Evolutionary conservation across 164 flowering plant genomes (phyloP).

Genomic region (Tetrastigma voinierianum): DNA sequence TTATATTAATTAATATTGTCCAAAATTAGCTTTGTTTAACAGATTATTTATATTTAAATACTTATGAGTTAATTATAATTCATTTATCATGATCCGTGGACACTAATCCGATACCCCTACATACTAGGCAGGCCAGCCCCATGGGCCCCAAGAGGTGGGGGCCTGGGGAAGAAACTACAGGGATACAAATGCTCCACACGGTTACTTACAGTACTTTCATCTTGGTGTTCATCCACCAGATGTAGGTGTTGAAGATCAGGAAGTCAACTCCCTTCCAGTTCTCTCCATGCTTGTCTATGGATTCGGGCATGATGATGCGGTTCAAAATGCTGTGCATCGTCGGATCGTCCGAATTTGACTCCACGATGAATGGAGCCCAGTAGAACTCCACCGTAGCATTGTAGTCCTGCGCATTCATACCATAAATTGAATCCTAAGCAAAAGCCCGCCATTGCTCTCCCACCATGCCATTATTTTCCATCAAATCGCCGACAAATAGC

Average conservation of each 20-base stretch:
- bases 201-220: slow-evolving; percentile 88
- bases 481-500: too few species aligned
- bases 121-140: too few species aligned
- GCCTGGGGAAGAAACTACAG: too few species aligned
- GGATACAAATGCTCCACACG: too few species aligned
- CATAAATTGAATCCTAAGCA: neutral
- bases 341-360: slow-evolving; percentile 97
- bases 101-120: too few species aligned
- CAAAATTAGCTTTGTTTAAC: too few species aligned
- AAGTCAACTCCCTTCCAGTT: slow-evolving; percentile 83
- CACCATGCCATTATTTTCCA: too few species aligned
- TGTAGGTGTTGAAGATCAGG: slow-evolving; percentile 87
- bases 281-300: slow-evolving; percentile 71
- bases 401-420: slow-evolving; percentile 52
- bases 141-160: too few species aligned
- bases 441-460: neutral
- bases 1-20: too few species aligned
- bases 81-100: too few species aligned
- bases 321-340: slow-evolving; percentile 78
- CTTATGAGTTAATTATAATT: too few species aligned
- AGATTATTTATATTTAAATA: too few species aligned
- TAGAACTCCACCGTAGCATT: slow-evolving; percentile 92
- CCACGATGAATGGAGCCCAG: slow-evolving; percentile 97
- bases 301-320: slow-evolving; percentile 84
- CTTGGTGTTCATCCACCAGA: slow-evolving; percentile 99